phyloP scores from a whole-genome alignment of 495 filamentous ascomycete genomes.

The Cetradonia linearis region DNA sequence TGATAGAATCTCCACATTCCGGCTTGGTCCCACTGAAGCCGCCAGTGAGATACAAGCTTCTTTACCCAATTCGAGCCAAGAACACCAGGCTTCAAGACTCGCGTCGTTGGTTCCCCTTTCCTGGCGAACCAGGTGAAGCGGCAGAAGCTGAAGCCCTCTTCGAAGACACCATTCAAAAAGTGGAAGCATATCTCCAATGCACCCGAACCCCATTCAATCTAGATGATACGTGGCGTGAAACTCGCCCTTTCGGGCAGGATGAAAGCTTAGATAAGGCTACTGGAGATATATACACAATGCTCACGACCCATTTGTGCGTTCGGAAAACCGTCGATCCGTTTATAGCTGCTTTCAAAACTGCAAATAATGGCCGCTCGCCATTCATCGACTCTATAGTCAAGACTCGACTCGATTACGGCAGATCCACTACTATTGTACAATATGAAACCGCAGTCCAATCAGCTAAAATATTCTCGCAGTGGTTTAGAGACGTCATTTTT shows the following conservation, averaged over 20 bases:
- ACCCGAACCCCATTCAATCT: conserved; percentile 19
- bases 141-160: conserved; percentile 18
- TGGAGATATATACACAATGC: conserved; percentile 24
- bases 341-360: conserved; percentile 31
- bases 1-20: conserved; percentile 1
- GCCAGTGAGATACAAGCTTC: conserved; percentile 19
- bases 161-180: conserved; percentile 18
- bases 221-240: conserved; percentile 20
- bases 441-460: conserved; percentile 11
- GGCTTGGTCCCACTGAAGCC: neutral
- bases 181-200: conserved; percentile 22
- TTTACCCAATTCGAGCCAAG: conserved; percentile 18
- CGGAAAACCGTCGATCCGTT: conserved; percentile 27
- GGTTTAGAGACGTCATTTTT: conserved; percentile 19
- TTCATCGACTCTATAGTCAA: conserved; percentile 29
- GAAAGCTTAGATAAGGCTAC: conserved; percentile 25
- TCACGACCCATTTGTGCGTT: conserved; percentile 28
- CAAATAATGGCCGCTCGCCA: conserved; percentile 29
- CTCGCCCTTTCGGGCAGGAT: conserved; percentile 16
- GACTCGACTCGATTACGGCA: conserved; percentile 22
- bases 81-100: conserved; percentile 9
- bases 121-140: conserved; percentile 3
- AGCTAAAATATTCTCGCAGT: conserved; percentile 18
- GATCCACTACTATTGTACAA: conserved; percentile 2
- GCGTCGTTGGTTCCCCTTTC: conserved; percentile 17